Evolutionary conservation across 352 stramenopile species (phyloP).

Genomic region (Phytophthora megakarya): DNA sequence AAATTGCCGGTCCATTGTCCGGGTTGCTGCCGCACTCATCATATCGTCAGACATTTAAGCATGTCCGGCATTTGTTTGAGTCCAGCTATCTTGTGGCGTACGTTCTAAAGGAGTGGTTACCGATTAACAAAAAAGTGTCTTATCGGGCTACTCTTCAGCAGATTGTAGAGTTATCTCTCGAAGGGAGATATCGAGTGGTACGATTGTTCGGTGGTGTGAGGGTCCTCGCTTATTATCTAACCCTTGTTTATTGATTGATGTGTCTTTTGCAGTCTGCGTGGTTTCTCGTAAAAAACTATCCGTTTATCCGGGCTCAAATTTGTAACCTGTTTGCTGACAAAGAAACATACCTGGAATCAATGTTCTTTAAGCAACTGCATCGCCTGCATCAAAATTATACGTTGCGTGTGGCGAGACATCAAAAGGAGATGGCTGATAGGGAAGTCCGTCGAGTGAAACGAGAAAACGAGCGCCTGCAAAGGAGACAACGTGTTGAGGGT

Average conservation of each 20-base stretch:
- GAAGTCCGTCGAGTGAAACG: conserved; percentile 64
- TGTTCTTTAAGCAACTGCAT: conserved; percentile 88
- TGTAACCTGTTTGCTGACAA: conserved; percentile 78
- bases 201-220: conserved; percentile 20
- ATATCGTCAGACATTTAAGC: conserved; percentile 77
- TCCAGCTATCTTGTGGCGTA: conserved; percentile 85
- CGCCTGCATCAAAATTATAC: conserved; percentile 71
- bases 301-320: conserved; percentile 83
- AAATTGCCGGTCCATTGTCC: conserved; percentile 79
- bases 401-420: conserved; percentile 55
- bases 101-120: conserved; percentile 85
- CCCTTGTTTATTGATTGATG: conserved; percentile 14
- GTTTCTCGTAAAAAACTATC: conserved; percentile 86
- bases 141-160: conserved; percentile 85
- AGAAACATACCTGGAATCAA: conserved; percentile 76
- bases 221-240: conserved; percentile 32
- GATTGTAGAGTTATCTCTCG: conserved; percentile 77
- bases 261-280: conserved; percentile 59
- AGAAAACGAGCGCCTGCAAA: conserved; percentile 62
- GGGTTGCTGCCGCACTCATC: conserved; percentile 71
- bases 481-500: conserved; percentile 49
- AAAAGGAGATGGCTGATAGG: conserved; percentile 62
- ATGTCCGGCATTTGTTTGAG: conserved; percentile 80
- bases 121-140: conserved; percentile 87
- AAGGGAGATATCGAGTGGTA: conserved; percentile 78